Conservation (phyloP, 768 basidiomycete genomes). For the Boletus subcaerulescens region DNA sequence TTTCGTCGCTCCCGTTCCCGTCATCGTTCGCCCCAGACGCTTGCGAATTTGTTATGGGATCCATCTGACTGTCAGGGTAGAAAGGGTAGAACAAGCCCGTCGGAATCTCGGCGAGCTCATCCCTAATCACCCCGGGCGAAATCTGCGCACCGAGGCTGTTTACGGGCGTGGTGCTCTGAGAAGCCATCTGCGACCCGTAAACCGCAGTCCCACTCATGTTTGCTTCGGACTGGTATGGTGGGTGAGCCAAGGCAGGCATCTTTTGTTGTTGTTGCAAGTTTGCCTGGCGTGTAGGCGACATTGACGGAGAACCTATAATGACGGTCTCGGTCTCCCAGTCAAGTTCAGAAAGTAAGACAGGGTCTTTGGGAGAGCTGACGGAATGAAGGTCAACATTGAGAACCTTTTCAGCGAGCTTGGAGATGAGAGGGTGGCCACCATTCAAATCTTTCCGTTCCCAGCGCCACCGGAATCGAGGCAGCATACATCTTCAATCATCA, state of each 20-base stretch:
- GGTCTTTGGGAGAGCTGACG: conserved; percentile 41
- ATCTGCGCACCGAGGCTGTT: conserved; percentile 22
- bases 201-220: conserved; percentile 14
- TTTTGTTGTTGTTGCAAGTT: conserved; percentile 32
- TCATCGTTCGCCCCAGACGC: conserved; percentile 17
- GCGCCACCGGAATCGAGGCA: conserved; percentile 87
- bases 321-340: conserved; percentile 45
- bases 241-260: conserved; percentile 37
- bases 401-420: conserved; percentile 77
- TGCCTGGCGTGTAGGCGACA: conserved; percentile 23
- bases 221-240: conserved; percentile 32
- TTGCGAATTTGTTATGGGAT: conserved; percentile 25
- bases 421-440: conserved; percentile 80
- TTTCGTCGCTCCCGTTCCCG: conserved; percentile 17
- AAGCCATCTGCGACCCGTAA: conserved; percentile 29
- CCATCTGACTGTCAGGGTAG: too few relatives aligned
- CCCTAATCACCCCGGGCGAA: conserved; percentile 22
- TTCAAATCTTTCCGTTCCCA: conserved; percentile 85
- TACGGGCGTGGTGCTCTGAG: conserved; percentile 30
- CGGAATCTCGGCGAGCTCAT: conserved; percentile 62
- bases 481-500: conserved; percentile 83
- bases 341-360: conserved; percentile 39
- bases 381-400: conserved; percentile 70
- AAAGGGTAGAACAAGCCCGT: conserved; percentile 74
- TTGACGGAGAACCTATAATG: conserved; percentile 25